Conservation (phyloP, 2,329 filamentous ascomycete genomes). For the Penicillium sp. region DNA sequence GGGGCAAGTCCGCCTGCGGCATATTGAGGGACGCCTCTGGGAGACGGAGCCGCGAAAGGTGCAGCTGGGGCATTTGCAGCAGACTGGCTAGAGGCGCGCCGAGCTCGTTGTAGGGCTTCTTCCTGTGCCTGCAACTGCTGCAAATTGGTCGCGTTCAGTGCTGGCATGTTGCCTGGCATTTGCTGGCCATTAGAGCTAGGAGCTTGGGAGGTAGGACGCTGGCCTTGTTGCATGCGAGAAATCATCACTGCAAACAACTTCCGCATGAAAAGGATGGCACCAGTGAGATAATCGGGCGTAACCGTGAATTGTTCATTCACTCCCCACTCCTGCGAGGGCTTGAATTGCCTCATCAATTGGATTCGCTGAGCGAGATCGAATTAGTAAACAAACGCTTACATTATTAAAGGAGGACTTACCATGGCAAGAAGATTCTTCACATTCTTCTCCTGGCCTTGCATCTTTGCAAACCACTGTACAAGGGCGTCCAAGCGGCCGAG, state of each 20-base stretch:
- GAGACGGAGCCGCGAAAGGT: conserved; percentile 47
- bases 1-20: conserved; percentile 45
- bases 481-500: conserved; percentile 38
- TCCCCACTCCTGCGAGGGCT: conserved; percentile 33
- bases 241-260: conserved; percentile 37
- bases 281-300: conserved; percentile 31
- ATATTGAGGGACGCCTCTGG: conserved; percentile 51
- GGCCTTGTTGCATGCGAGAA: conserved; percentile 26
- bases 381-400: conserved; percentile 11
- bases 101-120: conserved; percentile 34
- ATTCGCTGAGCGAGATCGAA: conserved; percentile 27
- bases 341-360: conserved; percentile 41
- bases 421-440: conserved; percentile 32
- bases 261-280: conserved; percentile 33
- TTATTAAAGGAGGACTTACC: conserved; percentile 21
- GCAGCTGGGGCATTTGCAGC: conserved; percentile 40
- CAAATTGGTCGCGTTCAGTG: conserved; percentile 40
- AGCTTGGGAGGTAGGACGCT: conserved; percentile 21
- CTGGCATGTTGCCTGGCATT: conserved; percentile 24
- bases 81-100: conserved; percentile 33
- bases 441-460: conserved; percentile 35
- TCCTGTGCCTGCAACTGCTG: conserved; percentile 43
- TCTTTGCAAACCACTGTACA: conserved; percentile 33
- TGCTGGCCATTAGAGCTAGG: conserved; percentile 15
- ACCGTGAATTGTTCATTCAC: conserved; percentile 41